These are phyloP conservation scores for Penicillium sp. DNA, from an alignment of 2,329 filamentous ascomycete species.

Conservation along the genomic window DNA sequence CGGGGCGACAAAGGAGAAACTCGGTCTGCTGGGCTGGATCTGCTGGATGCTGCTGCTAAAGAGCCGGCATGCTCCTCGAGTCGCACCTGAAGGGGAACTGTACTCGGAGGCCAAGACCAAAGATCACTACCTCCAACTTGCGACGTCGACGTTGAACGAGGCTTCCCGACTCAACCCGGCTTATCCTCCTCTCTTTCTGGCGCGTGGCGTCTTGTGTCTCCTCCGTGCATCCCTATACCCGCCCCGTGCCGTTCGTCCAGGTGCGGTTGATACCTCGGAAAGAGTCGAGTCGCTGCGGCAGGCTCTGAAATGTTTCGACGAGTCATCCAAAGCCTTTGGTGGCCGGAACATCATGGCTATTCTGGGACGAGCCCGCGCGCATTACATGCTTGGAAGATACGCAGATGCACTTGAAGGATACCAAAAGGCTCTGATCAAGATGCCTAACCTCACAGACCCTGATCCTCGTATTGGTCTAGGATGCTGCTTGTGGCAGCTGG, in stretches of 20 bases:
- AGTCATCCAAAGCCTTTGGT: constrained; percentile 74
- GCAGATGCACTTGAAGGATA: constrained; percentile 74
- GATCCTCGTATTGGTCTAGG: constrained; percentile 94
- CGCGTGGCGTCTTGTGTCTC: constrained; percentile 78
- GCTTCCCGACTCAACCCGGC: constrained; percentile 88
- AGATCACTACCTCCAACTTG: constrained; percentile 80
- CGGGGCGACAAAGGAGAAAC: constrained; percentile 66
- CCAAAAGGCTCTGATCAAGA: constrained; percentile 75
- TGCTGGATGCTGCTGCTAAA: constrained; percentile 90
- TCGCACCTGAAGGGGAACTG: constrained; percentile 55
- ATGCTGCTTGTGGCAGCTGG: constrained; percentile 93
- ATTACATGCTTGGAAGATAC: constrained; percentile 80
- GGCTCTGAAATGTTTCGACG: constrained; percentile 88
- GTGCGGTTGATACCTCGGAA: constrained; percentile 59
- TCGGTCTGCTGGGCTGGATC: constrained; percentile 72
- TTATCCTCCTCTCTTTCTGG: constrained; percentile 82
- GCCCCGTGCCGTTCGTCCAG: constrained; percentile 57
- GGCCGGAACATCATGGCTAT: constrained; percentile 85
- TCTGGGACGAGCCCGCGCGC: constrained; percentile 76
- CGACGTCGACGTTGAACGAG: constrained; percentile 87
- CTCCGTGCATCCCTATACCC: constrained; percentile 76
- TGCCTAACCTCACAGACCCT: constrained; percentile 79
- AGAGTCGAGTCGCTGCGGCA: constrained; percentile 69
- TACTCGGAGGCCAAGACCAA: constrained; percentile 75
- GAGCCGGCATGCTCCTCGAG: constrained; percentile 67